Evolutionary conservation across 1,284 basidiomycete genomes (phyloP).

Genomic region (Boletus hoseneyae): DNA sequence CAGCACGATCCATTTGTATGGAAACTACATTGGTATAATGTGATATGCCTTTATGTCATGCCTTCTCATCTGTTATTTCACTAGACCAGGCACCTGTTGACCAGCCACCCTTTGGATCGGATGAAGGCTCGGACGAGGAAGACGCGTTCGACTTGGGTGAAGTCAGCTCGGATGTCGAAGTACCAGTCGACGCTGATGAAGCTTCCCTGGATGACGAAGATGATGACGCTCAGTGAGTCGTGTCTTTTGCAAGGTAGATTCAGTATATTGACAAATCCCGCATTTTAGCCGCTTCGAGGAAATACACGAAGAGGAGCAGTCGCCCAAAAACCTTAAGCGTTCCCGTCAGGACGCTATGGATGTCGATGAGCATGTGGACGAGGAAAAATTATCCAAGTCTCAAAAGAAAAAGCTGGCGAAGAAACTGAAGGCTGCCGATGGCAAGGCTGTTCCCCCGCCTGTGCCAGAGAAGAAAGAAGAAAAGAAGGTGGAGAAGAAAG

Average conservation of each 20-base stretch:
- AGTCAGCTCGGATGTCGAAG: constrained; percentile 75
- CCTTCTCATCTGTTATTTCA: not conserved
- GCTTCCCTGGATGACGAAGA: constrained; percentile 61
- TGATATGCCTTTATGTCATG: not conserved
- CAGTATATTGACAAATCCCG: not conserved
- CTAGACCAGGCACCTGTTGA: constrained; percentile 50
- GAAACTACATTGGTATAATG: constrained; percentile 82
- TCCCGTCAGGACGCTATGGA: constrained; percentile 52
- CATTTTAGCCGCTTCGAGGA: constrained; percentile 65
- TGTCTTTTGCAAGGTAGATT: not conserved
- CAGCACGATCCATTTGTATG: constrained; percentile 82
- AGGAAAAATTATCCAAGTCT: constrained; percentile 47
- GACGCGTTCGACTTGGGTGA: constrained; percentile 64
- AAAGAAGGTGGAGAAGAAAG: constrained; percentile 36
- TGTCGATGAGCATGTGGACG: constrained; percentile 39
- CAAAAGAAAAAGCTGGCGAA: constrained; percentile 70
- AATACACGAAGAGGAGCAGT: constrained; percentile 32
- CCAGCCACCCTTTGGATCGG: constrained; percentile 42
- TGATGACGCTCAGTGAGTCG: constrained; percentile 41
- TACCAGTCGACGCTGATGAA: constrained; percentile 61
- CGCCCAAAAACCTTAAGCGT: constrained; percentile 50
- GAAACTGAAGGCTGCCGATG: constrained; percentile 67
- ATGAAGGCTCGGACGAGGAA: constrained; percentile 47
- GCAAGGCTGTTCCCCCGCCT: constrained; percentile 49
- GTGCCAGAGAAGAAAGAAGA: constrained; percentile 38